These are phyloP conservation scores for Paracoccidioides lutzii DNA, from an alignment of 2,329 filamentous ascomycete genomes.

Conservation along the genomic window DNA sequence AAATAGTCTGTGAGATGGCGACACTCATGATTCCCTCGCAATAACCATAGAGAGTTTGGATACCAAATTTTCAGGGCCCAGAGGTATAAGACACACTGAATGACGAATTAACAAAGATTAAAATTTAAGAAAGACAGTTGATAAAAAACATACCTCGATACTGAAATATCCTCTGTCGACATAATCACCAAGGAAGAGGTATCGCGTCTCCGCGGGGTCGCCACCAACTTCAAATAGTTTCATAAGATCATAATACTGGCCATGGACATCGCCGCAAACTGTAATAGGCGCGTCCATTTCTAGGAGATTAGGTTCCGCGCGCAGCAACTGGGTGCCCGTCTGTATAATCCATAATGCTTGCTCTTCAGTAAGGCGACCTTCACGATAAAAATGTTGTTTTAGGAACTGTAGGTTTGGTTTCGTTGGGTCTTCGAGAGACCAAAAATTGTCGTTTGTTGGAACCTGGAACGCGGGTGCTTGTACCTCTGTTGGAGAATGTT, in stretches of 20 bases:
- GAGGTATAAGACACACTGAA: conserved; percentile 79
- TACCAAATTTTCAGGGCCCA: conserved; percentile 99
- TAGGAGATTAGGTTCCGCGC: conserved; percentile 82
- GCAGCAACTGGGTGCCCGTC: conserved; percentile 74
- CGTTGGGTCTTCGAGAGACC: conserved; percentile 66
- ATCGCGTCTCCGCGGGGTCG: conserved; percentile 88
- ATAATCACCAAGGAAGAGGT: conserved; percentile 95
- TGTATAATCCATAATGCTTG: conserved; percentile 93
- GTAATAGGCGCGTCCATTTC: conserved; percentile 99
- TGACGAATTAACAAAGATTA: conserved; percentile 19
- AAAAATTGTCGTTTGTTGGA: conserved; percentile 89
- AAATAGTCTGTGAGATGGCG: conserved; percentile 99
- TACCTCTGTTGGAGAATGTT: conserved; percentile 52
- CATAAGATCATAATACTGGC: conserved; percentile 99
- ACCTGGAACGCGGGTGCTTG: conserved; percentile 91
- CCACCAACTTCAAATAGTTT: conserved; percentile 98
- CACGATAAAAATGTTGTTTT: conserved; percentile 96
- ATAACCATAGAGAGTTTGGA: conserved; percentile 89
- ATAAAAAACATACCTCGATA: conserved; percentile 54
- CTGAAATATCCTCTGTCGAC: conserved; percentile 98
- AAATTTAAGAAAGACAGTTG: background rate
- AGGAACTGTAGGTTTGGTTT: conserved; percentile 91
- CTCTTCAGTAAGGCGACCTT: conserved; percentile 91
- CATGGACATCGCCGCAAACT: conserved; percentile 95
- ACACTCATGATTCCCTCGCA: conserved; percentile 97